phyloP scores from a whole-genome alignment of 1,284 basidiomycete species.

The Ceratobasidium papillatum region DNA sequence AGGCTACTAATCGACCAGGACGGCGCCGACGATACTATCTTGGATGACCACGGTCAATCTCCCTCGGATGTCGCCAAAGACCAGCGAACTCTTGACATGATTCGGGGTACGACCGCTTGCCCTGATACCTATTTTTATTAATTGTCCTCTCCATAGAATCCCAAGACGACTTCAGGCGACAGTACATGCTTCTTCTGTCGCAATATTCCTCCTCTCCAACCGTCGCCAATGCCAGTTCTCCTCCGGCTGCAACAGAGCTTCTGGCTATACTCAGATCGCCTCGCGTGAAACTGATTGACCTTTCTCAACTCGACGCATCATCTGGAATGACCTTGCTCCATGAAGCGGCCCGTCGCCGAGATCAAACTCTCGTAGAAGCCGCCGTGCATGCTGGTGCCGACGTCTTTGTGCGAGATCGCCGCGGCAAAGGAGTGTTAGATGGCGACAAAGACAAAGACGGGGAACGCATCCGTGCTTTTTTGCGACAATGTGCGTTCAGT shows the following conservation, averaged over 20 bases:
- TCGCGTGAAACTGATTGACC: constrained; percentile 66
- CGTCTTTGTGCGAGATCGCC: constrained; percentile 86
- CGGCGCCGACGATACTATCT: constrained; percentile 80
- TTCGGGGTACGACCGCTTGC: constrained; percentile 67
- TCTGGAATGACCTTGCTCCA: constrained; percentile 84
- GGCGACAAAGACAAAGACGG: constrained; percentile 68
- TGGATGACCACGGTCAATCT: constrained; percentile 75
- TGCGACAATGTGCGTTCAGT: constrained; percentile 77
- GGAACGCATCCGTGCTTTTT: constrained; percentile 83
- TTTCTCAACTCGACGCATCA: constrained; percentile 78
- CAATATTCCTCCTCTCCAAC: constrained; percentile 73
- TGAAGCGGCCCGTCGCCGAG: constrained; percentile 85
- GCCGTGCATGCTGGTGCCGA: constrained; percentile 88
- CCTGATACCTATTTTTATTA: not conserved
- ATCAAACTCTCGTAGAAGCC: constrained; percentile 83
- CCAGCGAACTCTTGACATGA: constrained; percentile 67
- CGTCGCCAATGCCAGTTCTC: constrained; percentile 53
- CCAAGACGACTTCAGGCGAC: constrained; percentile 76
- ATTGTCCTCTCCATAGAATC: constrained; percentile 65
- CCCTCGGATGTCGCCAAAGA: constrained; percentile 76
- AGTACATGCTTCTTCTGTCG: constrained; percentile 76
- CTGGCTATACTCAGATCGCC: constrained; percentile 68
- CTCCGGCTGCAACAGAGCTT: constrained; percentile 59
- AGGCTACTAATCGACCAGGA: constrained; percentile 78
- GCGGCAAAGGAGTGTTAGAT: constrained; percentile 80